Percentiles rank a stretch among this genome's conserved stretches.
phyloP scores from a whole-genome alignment of 768 basidiomycete species.

The Hericium coralloides region DNA sequence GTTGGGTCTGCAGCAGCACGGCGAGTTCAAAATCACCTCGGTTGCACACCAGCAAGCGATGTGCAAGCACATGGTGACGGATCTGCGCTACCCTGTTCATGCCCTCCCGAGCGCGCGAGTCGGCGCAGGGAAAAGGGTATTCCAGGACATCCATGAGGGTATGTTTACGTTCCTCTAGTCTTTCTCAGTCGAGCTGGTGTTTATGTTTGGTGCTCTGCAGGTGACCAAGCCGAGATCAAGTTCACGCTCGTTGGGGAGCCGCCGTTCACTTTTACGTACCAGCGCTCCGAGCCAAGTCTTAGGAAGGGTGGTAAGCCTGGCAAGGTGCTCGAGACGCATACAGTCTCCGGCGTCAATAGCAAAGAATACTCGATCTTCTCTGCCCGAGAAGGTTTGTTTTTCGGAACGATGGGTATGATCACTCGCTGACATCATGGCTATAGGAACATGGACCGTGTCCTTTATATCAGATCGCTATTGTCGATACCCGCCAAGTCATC shows the following conservation, averaged over 20 bases:
- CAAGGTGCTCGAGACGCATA: conserved; percentile 87
- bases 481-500: conserved; percentile 71
- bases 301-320: conserved; percentile 63
- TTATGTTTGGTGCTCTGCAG: conserved; percentile 26
- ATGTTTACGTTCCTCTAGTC: conserved; percentile 6
- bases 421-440: neutral
- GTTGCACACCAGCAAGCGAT: conserved; percentile 90
- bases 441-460: conserved; percentile 88
- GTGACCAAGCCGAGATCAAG: conserved; percentile 88
- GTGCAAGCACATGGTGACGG: conserved; percentile 77
- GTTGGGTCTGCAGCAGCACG: conserved; percentile 71
- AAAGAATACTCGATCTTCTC: conserved; percentile 88
- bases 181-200: neutral
- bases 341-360: conserved; percentile 67
- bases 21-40: conserved; percentile 78
- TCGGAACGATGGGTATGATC: neutral
- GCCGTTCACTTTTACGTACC: conserved; percentile 95
- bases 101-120: conserved; percentile 84
- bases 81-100: conserved; percentile 68
- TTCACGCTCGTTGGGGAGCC: conserved; percentile 88
- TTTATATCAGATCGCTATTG: conserved; percentile 88
- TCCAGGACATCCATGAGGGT: conserved; percentile 91
- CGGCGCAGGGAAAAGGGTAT: conserved; percentile 70
- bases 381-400: conserved; percentile 68
- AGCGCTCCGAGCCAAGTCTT: conserved; percentile 62